phyloP scores from a whole-genome alignment of 2,329 filamentous ascomycete genomes.

The Didymella lethalis region DNA sequence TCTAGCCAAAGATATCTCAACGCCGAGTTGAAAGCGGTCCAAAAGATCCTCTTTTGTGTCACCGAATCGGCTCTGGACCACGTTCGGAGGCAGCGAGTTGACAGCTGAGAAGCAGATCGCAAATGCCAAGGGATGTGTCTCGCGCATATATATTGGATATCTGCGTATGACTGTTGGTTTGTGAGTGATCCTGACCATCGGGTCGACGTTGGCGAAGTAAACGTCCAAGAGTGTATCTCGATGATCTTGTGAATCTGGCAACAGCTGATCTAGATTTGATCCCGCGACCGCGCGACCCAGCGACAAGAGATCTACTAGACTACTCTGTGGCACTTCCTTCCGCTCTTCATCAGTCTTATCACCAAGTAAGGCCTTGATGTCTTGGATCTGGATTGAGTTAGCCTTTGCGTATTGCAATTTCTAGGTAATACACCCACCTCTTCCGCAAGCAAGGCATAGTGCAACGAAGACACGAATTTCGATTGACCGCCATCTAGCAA shows the following conservation, averaged over 20 bases:
- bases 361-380: conserved; percentile 49
- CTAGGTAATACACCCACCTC: conserved; percentile 36
- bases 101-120: conserved; percentile 50
- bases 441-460: conserved; percentile 51
- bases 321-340: conserved; percentile 40
- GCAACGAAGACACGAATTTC: conserved; percentile 52
- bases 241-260: conserved; percentile 43
- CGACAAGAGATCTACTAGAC: conserved; percentile 44
- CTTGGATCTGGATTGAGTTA: conserved; percentile 43
- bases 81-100: conserved; percentile 44
- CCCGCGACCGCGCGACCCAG: conserved; percentile 42
- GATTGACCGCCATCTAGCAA: conserved; percentile 49
- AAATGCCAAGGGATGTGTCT: conserved; percentile 46
- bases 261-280: conserved; percentile 36
- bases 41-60: conserved; percentile 45
- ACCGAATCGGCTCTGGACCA: conserved; percentile 42
- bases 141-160: conserved; percentile 38
- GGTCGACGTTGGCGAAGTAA: conserved; percentile 50
- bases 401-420: neutral
- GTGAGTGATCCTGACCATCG: conserved; percentile 49
- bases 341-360: conserved; percentile 44
- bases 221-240: conserved; percentile 46
- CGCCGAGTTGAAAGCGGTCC: conserved; percentile 44
- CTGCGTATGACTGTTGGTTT: conserved; percentile 43
- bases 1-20: conserved; percentile 48